phyloP scores from a whole-genome alignment of 2,329 filamentous ascomycete genomes.

The Cladorrhinum sp. region DNA sequence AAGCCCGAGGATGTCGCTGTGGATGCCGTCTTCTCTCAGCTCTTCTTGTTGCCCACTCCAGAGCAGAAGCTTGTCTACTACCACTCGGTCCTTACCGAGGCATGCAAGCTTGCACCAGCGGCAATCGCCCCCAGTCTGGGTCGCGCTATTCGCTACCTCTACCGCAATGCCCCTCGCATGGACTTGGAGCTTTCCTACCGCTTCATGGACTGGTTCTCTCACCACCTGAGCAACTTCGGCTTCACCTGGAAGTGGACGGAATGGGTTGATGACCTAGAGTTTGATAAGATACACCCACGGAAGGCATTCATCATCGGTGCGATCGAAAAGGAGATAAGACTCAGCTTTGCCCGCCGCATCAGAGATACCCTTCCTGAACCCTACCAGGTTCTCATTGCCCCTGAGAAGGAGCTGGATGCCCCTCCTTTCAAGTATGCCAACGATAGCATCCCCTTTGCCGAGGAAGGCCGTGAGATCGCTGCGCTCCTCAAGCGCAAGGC shows the following conservation, averaged over 20 bases:
- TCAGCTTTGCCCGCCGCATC: conserved; percentile 95
- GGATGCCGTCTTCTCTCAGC: conserved; percentile 95
- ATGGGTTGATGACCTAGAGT: conserved; percentile 82
- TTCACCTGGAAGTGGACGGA: conserved; percentile 99
- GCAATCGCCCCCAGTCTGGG: conserved; percentile 95
- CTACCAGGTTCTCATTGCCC: conserved; percentile 79
- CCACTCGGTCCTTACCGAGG: conserved; percentile 89
- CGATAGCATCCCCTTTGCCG: conserved; percentile 74
- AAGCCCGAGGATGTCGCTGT: conserved; percentile 97
- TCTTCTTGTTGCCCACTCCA: conserved; percentile 80
- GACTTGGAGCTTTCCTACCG: conserved; percentile 83
- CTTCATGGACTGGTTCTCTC: conserved; percentile 96
- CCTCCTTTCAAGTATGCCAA: conserved; percentile 89
- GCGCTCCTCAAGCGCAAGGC: conserved; percentile 79
- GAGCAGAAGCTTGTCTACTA: conserved; percentile 97
- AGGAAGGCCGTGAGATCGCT: conserved; percentile 80
- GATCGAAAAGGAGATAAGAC: conserved; percentile 91
- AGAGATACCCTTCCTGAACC: conserved; percentile 85
- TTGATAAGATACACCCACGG: conserved; percentile 75
- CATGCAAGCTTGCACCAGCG: conserved; percentile 91
- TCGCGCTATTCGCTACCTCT: conserved; percentile 87
- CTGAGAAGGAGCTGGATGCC: conserved; percentile 91
- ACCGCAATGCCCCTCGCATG: conserved; percentile 75
- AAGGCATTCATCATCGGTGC: conserved; percentile 92
- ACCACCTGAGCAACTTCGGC: conserved; percentile 97